Evolutionary conservation across 257 asterid species (phyloP), one percentile per base, ranked within the genome.

Genomic region (Fraxinus anomala): DNA sequence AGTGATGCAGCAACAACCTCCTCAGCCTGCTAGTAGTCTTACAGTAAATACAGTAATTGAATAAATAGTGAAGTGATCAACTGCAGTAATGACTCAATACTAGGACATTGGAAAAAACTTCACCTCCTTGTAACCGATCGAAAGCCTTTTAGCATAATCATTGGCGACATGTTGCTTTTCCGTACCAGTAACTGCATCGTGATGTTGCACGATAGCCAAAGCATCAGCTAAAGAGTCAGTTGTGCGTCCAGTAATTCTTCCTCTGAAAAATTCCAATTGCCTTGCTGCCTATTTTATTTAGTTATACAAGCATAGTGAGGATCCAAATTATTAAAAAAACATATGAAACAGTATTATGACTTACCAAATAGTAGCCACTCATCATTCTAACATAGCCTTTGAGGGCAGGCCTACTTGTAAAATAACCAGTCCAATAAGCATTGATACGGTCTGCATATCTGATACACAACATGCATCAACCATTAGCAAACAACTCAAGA

Each of bases 391-490:
- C 96, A 80, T 89, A 96, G 83, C 92, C 87, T 87, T 96, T 96
- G 80, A 91, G 12, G 85, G 91, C 89, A 37, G 99, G 96, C 76
- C 99, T 84, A 80, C 99, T 96, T 24, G 98, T 90, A 87, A 93
- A 95, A 83, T 95, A 95, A 73, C 99, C 99, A 30, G 99, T 95
- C 99, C 99, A 95, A 80, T 93, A 96, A 83, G 89, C 95, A 89
- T 96, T 88, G 78, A 78, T 73, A 65, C 97, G 89, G 83, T 96
- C 99, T 65, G 99, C 99, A 40, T 96, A 96, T 82, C 99, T 96
- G 89, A 80, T 79, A 76, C 76, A 72, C 30, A 39, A 78, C 36
- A 86, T 37, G 21, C 68, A 73, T 70, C 74, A 56, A 70, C 73
- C 70, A 36, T 69, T 68, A 77, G 76, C 17, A 42, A 11, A 51